These are phyloP conservation scores for Crithidia acanthocephali DNA, from an alignment of 208 protist genomes.

Conservation along the genomic window DNA sequence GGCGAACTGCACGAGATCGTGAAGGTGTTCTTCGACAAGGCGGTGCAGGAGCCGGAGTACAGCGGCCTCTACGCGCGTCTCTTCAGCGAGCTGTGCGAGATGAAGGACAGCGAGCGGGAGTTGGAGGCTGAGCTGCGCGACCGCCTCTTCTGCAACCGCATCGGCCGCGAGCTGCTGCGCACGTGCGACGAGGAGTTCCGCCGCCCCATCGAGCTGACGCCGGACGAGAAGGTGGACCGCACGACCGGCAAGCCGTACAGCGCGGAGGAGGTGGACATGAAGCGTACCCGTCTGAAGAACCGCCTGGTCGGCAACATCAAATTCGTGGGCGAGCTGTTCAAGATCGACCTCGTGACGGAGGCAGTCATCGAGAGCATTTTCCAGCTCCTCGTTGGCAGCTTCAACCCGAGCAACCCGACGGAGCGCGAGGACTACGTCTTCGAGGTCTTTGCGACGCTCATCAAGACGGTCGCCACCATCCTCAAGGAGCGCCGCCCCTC, in stretches of 20 bases:
- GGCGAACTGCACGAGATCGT: conserved; percentile 84
- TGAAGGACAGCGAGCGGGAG: conserved; percentile 62
- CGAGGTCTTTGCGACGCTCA: conserved; percentile 73
- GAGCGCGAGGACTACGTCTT: conserved; percentile 76
- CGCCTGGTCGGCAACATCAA: conserved; percentile 86
- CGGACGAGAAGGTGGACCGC: conserved; percentile 73
- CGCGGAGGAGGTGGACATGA: conserved; percentile 76
- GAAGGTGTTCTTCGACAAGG: conserved; percentile 89
- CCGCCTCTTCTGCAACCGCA: conserved; percentile 64
- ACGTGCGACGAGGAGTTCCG: conserved; percentile 78
- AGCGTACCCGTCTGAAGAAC: conserved; percentile 68
- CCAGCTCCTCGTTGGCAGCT: conserved; percentile 59
- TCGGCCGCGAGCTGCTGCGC: conserved; percentile 58
- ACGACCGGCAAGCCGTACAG: conserved; percentile 61
- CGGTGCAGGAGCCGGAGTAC: conserved; percentile 83
- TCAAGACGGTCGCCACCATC: conserved; percentile 49
- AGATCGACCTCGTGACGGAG: conserved; percentile 65
- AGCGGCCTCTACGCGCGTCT: conserved; percentile 79
- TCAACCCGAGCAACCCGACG: conserved; percentile 47
- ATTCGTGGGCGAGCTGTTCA: conserved; percentile 87
- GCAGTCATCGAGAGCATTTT: conserved; percentile 73
- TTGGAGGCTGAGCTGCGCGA: conserved; percentile 57
- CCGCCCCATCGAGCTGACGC: conserved; percentile 67
- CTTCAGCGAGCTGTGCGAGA: conserved; percentile 64
- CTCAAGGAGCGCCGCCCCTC: conserved; percentile 44